Conservation (phyloP, 345 rosid species). For the Raphanus sativus region DNA sequence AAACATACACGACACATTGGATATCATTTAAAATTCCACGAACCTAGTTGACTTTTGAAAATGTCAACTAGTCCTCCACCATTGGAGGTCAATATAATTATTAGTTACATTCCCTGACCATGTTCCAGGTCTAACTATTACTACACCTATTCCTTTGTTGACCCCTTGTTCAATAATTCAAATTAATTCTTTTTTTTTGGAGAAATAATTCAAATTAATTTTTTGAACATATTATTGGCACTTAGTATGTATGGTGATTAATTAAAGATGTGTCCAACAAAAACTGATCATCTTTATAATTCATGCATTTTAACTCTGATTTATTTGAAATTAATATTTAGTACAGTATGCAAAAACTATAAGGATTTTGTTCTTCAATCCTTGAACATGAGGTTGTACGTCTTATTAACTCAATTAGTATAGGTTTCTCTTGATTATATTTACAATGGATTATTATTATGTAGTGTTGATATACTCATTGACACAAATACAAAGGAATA, state of each 20-base stretch:
- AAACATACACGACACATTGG: slow-evolving; percentile 7
- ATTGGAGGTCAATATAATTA: slow-evolving; percentile 11
- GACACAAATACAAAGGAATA: neutral
- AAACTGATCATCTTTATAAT: neutral
- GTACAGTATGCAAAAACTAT: neutral
- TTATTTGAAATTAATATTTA: neutral
- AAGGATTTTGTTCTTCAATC: neutral
- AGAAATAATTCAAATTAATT: neutral
- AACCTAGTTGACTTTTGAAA: slow-evolving; percentile 28
- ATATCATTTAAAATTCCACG: slow-evolving; percentile 19
- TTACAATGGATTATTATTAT: neutral
- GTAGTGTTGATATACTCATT: neutral
- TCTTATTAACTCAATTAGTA: neutral
- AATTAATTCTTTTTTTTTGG: neutral
- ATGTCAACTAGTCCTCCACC: slow-evolving; percentile 37
- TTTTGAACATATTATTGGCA: neutral
- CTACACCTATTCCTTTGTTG: neutral
- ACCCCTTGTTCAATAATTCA: neutral
- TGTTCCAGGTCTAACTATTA: slow-evolving; percentile 2
- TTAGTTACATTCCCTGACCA: slow-evolving; percentile 20
- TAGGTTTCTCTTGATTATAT: neutral
- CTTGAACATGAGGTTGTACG: neutral
- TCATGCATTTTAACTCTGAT: neutral
- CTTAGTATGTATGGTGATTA: neutral
- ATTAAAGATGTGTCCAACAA: neutral